Evolutionary conservation across 208 protist species (phyloP).

Genomic region (Trypanosoma conorhini): DNA sequence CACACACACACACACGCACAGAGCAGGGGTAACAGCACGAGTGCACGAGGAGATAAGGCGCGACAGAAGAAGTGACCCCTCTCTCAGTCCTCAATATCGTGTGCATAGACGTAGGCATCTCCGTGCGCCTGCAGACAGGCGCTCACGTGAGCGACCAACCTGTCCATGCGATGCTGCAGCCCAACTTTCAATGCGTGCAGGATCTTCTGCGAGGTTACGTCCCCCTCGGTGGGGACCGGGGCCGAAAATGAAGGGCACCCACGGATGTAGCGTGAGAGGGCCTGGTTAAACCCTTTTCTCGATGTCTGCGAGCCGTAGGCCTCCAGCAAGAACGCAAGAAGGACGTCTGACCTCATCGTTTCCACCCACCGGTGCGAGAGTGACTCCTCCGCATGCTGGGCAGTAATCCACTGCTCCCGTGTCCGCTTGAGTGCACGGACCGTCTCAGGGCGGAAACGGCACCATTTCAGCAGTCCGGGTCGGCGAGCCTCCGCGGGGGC

Average conservation of each 20-base stretch:
- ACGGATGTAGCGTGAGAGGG: conserved; percentile 1
- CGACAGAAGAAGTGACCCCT: conserved; percentile 1
- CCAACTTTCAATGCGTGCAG: conserved; percentile 4
- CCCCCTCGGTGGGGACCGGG: neutral
- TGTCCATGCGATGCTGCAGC: conserved; percentile 9
- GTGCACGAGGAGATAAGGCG: neutral
- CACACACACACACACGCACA: too few species aligned
- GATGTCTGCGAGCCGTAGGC: neutral
- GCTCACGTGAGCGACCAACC: conserved; percentile 2
- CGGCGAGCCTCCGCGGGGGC: neutral
- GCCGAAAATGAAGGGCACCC: neutral
- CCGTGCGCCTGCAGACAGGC: conserved; percentile 8
- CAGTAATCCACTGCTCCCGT: conserved; percentile 5
- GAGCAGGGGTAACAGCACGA: too few species aligned
- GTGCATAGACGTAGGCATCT: conserved; percentile 3
- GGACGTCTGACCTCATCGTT: conserved; percentile 3
- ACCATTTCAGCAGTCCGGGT: conserved; percentile 2
- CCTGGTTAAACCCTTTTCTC: neutral
- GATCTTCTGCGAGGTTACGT: neutral
- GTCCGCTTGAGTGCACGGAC: conserved; percentile 13
- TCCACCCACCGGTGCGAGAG: conserved; percentile 9
- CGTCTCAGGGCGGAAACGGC: conserved; percentile 12
- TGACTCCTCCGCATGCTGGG: neutral
- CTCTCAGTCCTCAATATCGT: neutral
- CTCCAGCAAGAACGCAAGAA: conserved; percentile 3